Percentiles rank a stretch among this genome's conserved stretches.
Evolutionary conservation across 257 asterid species (phyloP).

Genomic region (Craterostigma plantagineum): DNA sequence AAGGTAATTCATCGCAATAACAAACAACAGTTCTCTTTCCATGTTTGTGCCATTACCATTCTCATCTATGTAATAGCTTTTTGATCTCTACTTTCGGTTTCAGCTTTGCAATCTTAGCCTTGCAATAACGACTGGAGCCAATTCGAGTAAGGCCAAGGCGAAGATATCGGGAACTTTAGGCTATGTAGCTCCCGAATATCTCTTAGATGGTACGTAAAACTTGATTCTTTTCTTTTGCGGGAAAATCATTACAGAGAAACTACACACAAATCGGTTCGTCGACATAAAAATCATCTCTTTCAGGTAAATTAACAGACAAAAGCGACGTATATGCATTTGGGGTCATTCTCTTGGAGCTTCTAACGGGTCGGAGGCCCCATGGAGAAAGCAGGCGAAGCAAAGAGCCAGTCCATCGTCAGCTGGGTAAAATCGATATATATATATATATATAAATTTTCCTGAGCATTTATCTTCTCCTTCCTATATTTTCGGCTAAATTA

Average conservation of each 20-base stretch:
- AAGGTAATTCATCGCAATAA: too few relatives aligned
- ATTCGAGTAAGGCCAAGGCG: constrained; percentile 21
- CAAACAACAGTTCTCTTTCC: too few relatives aligned
- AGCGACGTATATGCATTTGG: constrained; percentile 82
- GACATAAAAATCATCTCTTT: too few relatives aligned
- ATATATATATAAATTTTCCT: too few relatives aligned
- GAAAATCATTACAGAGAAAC: too few relatives aligned
- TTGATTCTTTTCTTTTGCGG: too few relatives aligned
- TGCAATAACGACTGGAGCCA: constrained; percentile 23
- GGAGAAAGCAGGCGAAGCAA: constrained; percentile 33
- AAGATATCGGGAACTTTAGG: constrained; percentile 54
- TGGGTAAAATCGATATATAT: constrained; percentile 26
- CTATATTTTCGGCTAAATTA: constrained; percentile 7
- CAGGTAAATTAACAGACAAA: constrained; percentile 70
- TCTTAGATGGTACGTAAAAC: constrained; percentile 34
- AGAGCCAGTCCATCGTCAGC: constrained; percentile 50
- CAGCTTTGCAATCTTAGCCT: constrained; percentile 69
- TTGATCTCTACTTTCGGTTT: constrained; percentile 6
- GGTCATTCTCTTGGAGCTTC: constrained; percentile 56
- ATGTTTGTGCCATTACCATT: too few relatives aligned
- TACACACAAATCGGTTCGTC: too few relatives aligned
- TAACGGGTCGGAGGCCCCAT: constrained; percentile 48
- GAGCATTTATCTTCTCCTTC: background rate
- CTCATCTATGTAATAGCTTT: too few relatives aligned
- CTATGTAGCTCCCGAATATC: constrained; percentile 63